Conservation (phyloP, 1,284 basidiomycete genomes). For the Golubevia pallescens region DNA sequence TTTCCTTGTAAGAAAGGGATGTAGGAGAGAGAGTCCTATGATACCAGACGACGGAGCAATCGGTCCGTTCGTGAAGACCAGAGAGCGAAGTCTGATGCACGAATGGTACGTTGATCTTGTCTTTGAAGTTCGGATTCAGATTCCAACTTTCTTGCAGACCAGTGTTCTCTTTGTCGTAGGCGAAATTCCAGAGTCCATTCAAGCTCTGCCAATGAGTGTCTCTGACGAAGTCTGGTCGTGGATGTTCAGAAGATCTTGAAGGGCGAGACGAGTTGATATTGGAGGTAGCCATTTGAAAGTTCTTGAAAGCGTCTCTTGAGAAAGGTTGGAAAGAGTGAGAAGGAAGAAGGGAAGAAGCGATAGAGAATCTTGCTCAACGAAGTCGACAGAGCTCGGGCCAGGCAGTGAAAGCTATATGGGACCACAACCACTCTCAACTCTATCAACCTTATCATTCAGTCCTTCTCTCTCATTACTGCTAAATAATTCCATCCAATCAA, state of each 20-base stretch:
- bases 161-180: slow-evolving; percentile 22
- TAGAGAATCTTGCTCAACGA: too few relatives aligned
- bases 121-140: not conserved
- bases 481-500: not conserved
- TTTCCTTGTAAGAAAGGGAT: not conserved
- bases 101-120: slow-evolving; percentile 19
- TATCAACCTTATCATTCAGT: too few relatives aligned
- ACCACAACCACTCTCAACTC: too few relatives aligned
- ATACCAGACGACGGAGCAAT: slow-evolving; percentile 3
- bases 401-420: too few relatives aligned
- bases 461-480: too few relatives aligned
- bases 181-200: slow-evolving; percentile 18
- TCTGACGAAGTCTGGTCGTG: slow-evolving; percentile 14
- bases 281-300: too few relatives aligned
- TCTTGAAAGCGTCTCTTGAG: too few relatives aligned
- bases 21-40: not conserved
- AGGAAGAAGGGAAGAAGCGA: too few relatives aligned
- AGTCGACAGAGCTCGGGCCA: too few relatives aligned
- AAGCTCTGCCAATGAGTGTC: slow-evolving; percentile 9
- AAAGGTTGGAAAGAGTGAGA: too few relatives aligned
- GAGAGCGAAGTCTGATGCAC: slow-evolving; percentile 17
- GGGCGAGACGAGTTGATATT: too few relatives aligned
- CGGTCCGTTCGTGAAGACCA: slow-evolving; percentile 1
- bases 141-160: slow-evolving; percentile 20
- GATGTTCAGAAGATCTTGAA: slow-evolving; percentile 9